Conservation (phyloP, 1,284 basidiomycete genomes). For the Puccinia horiana region DNA sequence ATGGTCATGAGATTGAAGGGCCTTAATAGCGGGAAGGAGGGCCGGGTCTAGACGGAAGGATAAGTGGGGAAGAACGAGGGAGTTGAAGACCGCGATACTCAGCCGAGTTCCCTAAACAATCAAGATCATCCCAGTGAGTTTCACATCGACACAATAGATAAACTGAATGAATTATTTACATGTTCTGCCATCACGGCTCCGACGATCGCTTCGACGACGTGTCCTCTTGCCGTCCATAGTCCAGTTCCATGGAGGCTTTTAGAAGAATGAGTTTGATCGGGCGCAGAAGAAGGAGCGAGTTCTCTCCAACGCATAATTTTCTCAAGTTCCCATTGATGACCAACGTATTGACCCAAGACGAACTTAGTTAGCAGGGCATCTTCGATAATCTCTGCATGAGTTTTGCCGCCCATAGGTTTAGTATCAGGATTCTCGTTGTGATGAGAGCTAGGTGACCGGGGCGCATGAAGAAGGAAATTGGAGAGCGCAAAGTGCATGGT, state of each 20-base stretch:
- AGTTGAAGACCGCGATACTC: conserved; percentile 44
- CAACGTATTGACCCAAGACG: conserved; percentile 47
- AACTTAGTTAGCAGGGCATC: conserved; percentile 38
- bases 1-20: conserved; percentile 19
- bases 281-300: background rate
- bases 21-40: conserved; percentile 42
- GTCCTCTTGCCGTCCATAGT: conserved; percentile 45
- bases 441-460: background rate
- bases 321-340: conserved; percentile 48
- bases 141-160: background rate
- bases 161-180: background rate
- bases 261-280: background rate
- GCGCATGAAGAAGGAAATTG: conserved; percentile 31
- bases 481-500: conserved; percentile 46
- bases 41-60: conserved; percentile 35
- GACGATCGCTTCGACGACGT: conserved; percentile 45
- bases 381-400: background rate
- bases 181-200: conserved; percentile 44
- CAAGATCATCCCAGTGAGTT: background rate
- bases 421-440: background rate
- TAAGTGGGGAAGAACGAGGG: conserved; percentile 44
- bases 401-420: background rate
- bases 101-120: conserved; percentile 38
- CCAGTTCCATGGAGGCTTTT: conserved; percentile 8
- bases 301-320: conserved; percentile 49